A percentile compares a stretch with the other conserved stretches of the same genome.
Conservation (phyloP, 148 eudicot genomes). For the Polygonum aviculare region DNA sequence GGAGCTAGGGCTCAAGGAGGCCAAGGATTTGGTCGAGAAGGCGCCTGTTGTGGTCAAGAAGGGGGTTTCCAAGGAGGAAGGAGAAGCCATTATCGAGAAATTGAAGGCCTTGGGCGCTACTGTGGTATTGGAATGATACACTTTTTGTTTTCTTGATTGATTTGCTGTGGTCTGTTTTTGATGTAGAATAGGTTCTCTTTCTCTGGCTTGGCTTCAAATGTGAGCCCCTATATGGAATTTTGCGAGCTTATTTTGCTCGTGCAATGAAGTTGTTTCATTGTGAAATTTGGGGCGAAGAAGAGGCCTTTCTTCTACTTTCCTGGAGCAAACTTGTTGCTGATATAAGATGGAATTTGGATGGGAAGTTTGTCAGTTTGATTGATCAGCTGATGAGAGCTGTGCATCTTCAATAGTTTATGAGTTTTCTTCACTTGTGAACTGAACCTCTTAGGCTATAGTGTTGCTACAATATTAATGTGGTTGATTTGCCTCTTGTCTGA, state of each 20-base stretch:
- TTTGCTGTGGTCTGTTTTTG: not conserved
- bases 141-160: not conserved
- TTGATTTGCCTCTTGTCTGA: not conserved
- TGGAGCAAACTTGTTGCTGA: not conserved
- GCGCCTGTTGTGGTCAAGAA: conserved; percentile 62
- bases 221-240: not conserved
- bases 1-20: conserved; percentile 67
- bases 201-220: not conserved
- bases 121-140: conserved; percentile 60
- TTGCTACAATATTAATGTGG: too few relatives aligned
- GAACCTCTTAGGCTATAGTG: not conserved
- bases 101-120: conserved; percentile 76
- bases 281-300: not conserved
- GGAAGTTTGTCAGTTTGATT: not conserved
- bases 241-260: not conserved
- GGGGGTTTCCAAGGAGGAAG: conserved; percentile 68
- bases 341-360: not conserved
- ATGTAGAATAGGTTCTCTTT: not conserved
- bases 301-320: not conserved
- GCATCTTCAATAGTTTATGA: not conserved
- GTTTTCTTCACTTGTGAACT: not conserved
- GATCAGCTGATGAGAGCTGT: not conserved
- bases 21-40: conserved; percentile 81
- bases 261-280: not conserved
- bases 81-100: conserved; percentile 48